Conservation (phyloP, 495 filamentous ascomycete genomes). For the Podospora pseudocomata region DNA sequence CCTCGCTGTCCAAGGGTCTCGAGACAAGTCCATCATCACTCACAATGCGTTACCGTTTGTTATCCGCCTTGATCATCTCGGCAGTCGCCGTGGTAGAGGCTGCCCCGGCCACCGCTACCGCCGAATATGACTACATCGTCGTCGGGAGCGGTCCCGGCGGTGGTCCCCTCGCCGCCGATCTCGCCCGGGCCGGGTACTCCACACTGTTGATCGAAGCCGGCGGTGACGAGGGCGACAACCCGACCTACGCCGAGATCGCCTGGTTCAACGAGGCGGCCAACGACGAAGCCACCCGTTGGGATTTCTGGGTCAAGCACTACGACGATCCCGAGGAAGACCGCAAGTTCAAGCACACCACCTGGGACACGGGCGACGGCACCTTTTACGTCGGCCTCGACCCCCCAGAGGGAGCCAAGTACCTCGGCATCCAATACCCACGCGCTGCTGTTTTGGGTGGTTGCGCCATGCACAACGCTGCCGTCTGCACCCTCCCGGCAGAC, state of each 20-base stretch:
- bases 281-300: conserved; percentile 47
- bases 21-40: background rate
- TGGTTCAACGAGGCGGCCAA: conserved; percentile 45
- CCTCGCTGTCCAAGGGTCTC: conserved; percentile 30
- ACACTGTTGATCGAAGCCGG: conserved; percentile 64
- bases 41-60: conserved; percentile 30
- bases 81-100: conserved; percentile 21
- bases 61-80: conserved; percentile 28
- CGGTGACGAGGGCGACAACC: conserved; percentile 54
- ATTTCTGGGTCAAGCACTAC: conserved; percentile 52
- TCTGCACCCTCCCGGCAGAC: conserved; percentile 40
- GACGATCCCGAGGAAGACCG: conserved; percentile 39
- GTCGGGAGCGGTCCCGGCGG: conserved; percentile 65
- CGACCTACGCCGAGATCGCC: conserved; percentile 38
- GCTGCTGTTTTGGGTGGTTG: conserved; percentile 47
- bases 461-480: conserved; percentile 49
- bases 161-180: conserved; percentile 57
- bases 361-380: conserved; percentile 42
- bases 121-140: conserved; percentile 60
- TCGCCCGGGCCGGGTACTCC: conserved; percentile 57
- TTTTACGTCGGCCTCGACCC: conserved; percentile 48
- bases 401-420: conserved; percentile 39
- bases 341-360: conserved; percentile 45
- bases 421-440: conserved; percentile 49
- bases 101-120: conserved; percentile 8